Base-by-base conservation (phyloP, 257 asterid species). In the Capsicum chinense region DNA sequence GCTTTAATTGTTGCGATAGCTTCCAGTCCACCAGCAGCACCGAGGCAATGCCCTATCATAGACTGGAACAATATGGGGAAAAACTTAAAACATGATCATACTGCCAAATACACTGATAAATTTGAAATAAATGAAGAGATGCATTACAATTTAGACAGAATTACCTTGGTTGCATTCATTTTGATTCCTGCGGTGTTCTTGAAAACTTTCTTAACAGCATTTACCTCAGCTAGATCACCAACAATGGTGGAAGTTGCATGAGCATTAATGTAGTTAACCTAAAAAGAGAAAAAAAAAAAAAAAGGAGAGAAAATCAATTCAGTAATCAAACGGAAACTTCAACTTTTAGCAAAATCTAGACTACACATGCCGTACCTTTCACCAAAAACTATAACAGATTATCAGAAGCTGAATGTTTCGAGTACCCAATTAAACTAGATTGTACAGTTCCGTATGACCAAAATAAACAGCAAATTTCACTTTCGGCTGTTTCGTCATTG, bases 21-120 rank as follows among this genome's bases (percentile, higher is more conserved):
- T 90, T 95, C 99, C 85, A 95, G 87, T 78, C 99, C 99, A 88
- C 99, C 99, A 79, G 99, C 97, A 86, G 98, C 99, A 81, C 98
- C 99, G 50, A 95, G 95, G 86, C 98, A 95, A 82, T 95, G 99
- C 80, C 99, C 99, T 80, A 95, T 94, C 99, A 95, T 95, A 63
- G 99, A 95, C 99, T 95, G 95, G 69, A 50, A 68, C 48, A 67
- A 69, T 26, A 91, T 35, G 17, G 69, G 26, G 63, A 56, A 62
- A 19, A 86, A 0, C 10, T 5, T 48, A 83, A 80, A 48, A 83
- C 52, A 80, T 52, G 17, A 79, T 33, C 74, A 79, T 6, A 21
- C 15, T 81, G 63, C 37, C 7, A 39, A 76, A 9, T 3, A 68
- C 48, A 17, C n/a, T 37, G 60, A 54, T 79, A 42, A 59, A 44